These are phyloP conservation scores for Collybia nuda DNA, from an alignment of 768 basidiomycete genomes.

Conservation along the genomic window DNA sequence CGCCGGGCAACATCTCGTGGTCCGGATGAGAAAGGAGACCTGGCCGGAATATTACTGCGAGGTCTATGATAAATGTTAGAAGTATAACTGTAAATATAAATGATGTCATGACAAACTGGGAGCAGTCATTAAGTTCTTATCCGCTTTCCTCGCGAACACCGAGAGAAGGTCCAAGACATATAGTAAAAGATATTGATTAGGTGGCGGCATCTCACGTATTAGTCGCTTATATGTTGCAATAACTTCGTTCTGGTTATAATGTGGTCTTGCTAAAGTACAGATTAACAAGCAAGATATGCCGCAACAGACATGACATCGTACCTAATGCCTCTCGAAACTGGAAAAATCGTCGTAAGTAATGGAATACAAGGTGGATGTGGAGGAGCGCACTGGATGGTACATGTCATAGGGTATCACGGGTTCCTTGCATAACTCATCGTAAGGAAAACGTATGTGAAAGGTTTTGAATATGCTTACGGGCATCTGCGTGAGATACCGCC, in stretches of 20 bases:
- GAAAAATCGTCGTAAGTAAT: constrained; percentile 13
- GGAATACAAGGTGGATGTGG: not conserved
- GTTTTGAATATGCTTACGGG: constrained; percentile 60
- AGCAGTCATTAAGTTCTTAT: constrained; percentile 95
- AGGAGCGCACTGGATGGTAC: constrained; percentile 75
- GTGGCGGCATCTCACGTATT: constrained; percentile 80
- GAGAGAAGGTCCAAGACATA: constrained; percentile 96
- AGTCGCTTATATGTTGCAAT: constrained; percentile 81
- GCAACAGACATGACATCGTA: constrained; percentile 28
- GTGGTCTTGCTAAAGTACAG: constrained; percentile 55
- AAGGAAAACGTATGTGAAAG: constrained; percentile 6
- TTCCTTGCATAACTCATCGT: constrained; percentile 51
- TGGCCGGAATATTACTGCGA: constrained; percentile 96
- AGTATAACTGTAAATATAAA: not conserved
- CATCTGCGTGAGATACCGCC: constrained; percentile 95
- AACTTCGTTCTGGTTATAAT: constrained; percentile 67
- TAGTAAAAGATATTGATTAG: constrained; percentile 94
- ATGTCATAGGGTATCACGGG: constrained; percentile 91
- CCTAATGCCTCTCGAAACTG: constrained; percentile 82
- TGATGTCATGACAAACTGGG: constrained; percentile 59
- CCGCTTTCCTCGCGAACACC: constrained; percentile 89
- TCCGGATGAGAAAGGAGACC: constrained; percentile 88
- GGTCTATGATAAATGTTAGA: constrained; percentile 52
- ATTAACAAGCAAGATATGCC: constrained; percentile 1
- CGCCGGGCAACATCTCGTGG: constrained; percentile 83